phyloP scores from a whole-genome alignment of 1,139 yeast species.

The Magnusiomyces ingens region DNA sequence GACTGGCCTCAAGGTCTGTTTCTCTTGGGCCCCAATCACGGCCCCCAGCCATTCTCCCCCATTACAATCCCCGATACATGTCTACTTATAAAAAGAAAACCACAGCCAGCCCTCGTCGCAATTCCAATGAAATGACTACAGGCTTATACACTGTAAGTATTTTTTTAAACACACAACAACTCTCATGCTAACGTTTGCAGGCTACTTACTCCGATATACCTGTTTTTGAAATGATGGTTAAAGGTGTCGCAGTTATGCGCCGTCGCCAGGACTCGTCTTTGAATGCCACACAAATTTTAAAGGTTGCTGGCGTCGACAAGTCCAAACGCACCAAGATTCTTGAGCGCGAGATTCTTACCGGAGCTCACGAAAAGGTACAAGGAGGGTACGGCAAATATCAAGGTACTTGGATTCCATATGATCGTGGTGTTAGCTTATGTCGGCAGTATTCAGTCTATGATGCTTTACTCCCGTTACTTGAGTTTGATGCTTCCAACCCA shows the following conservation, averaged over 20 bases:
- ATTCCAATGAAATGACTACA: conserved; percentile 1
- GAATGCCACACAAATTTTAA: conserved; percentile 86
- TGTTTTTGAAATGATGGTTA: conserved; percentile 76
- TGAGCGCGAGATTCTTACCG: conserved; percentile 82
- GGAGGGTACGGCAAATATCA: conserved; percentile 95
- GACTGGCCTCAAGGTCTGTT: background rate
- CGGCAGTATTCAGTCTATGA: conserved; percentile 60
- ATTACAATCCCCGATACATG: background rate
- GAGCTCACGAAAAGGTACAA: conserved; percentile 84
- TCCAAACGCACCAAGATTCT: conserved; percentile 77
- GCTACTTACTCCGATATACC: conserved; percentile 43
- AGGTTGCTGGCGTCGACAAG: conserved; percentile 81
- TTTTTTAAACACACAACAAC: background rate
- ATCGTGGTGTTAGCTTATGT: conserved; percentile 54
- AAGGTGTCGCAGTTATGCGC: conserved; percentile 78
- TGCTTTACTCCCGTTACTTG: conserved; percentile 54
- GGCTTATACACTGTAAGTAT: conserved; percentile 4
- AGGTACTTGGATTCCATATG: conserved; percentile 83
- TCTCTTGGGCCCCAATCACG: background rate
- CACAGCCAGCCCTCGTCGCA: background rate
- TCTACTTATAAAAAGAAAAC: conserved; percentile 3
- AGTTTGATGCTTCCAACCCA: conserved; percentile 47
- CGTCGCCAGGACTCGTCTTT: conserved; percentile 74
- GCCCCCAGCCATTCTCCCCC: background rate
- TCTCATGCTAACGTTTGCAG: conserved; percentile 5